phyloP scores from a whole-genome alignment of 768 basidiomycete species.

The Fistulinella prunicolor region DNA sequence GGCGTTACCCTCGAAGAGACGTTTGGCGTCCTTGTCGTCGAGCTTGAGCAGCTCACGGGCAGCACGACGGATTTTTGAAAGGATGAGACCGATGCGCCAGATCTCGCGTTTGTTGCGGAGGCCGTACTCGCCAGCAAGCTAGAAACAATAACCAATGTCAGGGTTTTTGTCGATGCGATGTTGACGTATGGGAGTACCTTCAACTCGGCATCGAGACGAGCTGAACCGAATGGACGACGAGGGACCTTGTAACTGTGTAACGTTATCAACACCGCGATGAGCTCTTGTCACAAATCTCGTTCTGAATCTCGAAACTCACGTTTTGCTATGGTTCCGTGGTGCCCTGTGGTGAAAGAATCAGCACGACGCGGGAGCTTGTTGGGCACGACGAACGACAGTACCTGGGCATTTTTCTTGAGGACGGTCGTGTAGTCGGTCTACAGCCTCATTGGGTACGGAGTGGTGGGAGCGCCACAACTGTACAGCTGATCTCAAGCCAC shows the following conservation, averaged over 20 bases:
- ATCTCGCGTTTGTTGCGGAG: constrained; percentile 99
- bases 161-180: neutral
- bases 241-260: constrained; percentile 97
- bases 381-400: constrained; percentile 39
- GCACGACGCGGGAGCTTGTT: neutral
- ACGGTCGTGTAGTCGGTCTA: constrained; percentile 29
- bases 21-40: constrained; percentile 99
- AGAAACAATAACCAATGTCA: constrained; percentile 6
- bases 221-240: constrained; percentile 93
- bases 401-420: constrained; percentile 84
- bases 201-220: constrained; percentile 98
- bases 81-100: constrained; percentile 97
- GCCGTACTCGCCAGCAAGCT: constrained; percentile 99
- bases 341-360: constrained; percentile 55
- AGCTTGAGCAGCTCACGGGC: constrained; percentile 99
- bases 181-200: constrained; percentile 57
- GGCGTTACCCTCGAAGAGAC: constrained; percentile 99
- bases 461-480: constrained; percentile 52
- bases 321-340: constrained; percentile 90
- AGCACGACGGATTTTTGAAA: constrained; percentile 99
- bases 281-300: constrained; percentile 61
- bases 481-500: constrained; percentile 65
- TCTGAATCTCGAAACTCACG: constrained; percentile 76
- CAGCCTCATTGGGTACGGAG: constrained; percentile 37
- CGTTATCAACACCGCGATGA: constrained; percentile 55